phyloP scores from a whole-genome alignment of 2,329 filamentous ascomycete genomes.

The Shiraia sp. region DNA sequence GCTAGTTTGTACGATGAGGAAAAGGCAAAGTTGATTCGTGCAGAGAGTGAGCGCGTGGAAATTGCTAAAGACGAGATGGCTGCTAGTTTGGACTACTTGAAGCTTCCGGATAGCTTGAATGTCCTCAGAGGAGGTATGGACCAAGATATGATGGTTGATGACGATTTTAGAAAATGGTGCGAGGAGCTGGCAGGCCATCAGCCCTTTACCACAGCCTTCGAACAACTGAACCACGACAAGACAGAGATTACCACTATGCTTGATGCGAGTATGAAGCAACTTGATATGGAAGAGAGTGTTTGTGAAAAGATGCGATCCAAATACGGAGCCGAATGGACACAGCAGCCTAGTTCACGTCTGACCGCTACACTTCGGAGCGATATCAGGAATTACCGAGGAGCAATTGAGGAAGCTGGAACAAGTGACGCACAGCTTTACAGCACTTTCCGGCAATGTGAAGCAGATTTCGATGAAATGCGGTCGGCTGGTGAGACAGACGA shows the following conservation, averaged over 20 bases:
- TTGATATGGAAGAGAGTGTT: slow-evolving; percentile 96
- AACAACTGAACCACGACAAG: slow-evolving; percentile 77
- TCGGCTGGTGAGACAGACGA: slow-evolving; percentile 84
- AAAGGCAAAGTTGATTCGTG: slow-evolving; percentile 92
- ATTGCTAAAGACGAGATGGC: slow-evolving; percentile 94
- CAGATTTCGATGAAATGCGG: slow-evolving; percentile 94
- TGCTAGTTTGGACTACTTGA: slow-evolving; percentile 89
- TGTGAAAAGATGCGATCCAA: slow-evolving; percentile 99
- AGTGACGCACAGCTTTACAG: slow-evolving; percentile 84
- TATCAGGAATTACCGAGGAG: slow-evolving; percentile 83
- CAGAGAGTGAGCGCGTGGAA: slow-evolving; percentile 91
- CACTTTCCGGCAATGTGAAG: slow-evolving; percentile 83
- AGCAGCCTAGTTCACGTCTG: slow-evolving; percentile 88
- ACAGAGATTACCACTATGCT: slow-evolving; percentile 71
- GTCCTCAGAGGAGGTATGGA: slow-evolving; percentile 92
- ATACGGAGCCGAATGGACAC: slow-evolving; percentile 93
- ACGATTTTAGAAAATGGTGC: slow-evolving; percentile 93
- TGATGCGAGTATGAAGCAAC: slow-evolving; percentile 80
- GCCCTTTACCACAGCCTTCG: slow-evolving; percentile 76
- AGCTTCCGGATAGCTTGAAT: slow-evolving; percentile 84
- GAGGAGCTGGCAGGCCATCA: slow-evolving; percentile 87
- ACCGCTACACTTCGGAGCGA: slow-evolving; percentile 87
- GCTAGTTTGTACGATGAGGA: slow-evolving; percentile 98
- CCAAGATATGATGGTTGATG: slow-evolving; percentile 83
- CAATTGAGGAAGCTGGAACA: slow-evolving; percentile 82